Conservation (phyloP, 345 rosid species). For the Geranium brycei region DNA sequence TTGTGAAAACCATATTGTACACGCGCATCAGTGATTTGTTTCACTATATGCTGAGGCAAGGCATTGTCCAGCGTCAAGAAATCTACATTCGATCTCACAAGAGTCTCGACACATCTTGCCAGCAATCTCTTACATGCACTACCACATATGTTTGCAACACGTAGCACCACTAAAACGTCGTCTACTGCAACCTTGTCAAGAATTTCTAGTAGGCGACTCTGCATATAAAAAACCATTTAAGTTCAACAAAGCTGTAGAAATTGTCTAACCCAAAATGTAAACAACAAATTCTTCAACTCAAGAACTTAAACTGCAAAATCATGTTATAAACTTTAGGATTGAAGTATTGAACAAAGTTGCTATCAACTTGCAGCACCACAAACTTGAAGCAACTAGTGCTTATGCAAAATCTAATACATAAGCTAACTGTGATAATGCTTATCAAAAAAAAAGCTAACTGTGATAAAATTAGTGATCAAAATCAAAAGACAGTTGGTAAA, state of each 20-base stretch:
- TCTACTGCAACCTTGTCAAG: constrained; percentile 46
- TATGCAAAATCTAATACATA: too few relatives aligned
- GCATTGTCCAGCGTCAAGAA: constrained; percentile 46
- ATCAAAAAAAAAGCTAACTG: too few relatives aligned
- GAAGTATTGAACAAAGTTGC: too few relatives aligned
- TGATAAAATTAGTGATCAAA: neutral
- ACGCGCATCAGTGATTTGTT: constrained; percentile 36
- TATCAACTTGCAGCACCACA: too few relatives aligned
- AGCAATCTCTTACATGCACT: constrained; percentile 38
- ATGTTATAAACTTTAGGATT: too few relatives aligned
- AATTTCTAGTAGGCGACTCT: constrained; percentile 52
- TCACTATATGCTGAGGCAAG: constrained; percentile 37
- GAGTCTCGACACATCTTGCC: constrained; percentile 33
- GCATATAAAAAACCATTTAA: constrained; percentile 15
- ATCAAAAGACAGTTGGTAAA: neutral
- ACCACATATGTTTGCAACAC: constrained; percentile 42
- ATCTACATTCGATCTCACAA: constrained; percentile 53
- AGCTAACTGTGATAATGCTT: too few relatives aligned
- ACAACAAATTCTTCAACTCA: neutral
- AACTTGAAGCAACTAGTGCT: too few relatives aligned
- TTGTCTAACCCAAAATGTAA: neutral
- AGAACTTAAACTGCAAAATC: too few relatives aligned
- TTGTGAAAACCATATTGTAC: constrained; percentile 22
- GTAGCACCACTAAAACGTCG: constrained; percentile 51
- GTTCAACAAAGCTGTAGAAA: neutral